Evolutionary conservation across 2,329 filamentous ascomycete species (phyloP).

Genomic region (Ophiostoma fasciatum): DNA sequence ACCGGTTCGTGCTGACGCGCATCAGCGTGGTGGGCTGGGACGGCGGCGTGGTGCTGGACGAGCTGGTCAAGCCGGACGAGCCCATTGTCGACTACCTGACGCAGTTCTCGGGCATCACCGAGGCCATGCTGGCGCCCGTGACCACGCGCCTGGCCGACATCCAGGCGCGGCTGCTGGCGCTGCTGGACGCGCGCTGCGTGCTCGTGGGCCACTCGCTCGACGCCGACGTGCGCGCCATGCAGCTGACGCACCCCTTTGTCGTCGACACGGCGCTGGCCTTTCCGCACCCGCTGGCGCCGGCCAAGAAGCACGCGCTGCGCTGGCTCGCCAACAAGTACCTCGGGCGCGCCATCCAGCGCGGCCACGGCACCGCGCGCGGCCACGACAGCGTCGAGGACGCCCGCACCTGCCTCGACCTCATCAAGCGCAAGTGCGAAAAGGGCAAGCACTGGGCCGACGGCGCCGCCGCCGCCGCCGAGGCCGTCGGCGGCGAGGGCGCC

Average conservation of each 20-base stretch:
- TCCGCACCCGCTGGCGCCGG: slow-evolving; percentile 78
- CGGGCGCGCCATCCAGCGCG: slow-evolving; percentile 74
- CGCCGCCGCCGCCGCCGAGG: slow-evolving; percentile 4
- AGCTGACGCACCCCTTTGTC: slow-evolving; percentile 80
- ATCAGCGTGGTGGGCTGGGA: slow-evolving; percentile 82
- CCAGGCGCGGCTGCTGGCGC: slow-evolving; percentile 56
- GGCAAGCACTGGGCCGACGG: slow-evolving; percentile 68
- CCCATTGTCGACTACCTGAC: slow-evolving; percentile 92
- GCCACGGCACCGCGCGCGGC: slow-evolving; percentile 47
- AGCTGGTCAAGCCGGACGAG: slow-evolving; percentile 78
- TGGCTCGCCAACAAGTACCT: slow-evolving; percentile 81
- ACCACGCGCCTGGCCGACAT: slow-evolving; percentile 76
- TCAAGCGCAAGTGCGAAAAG: slow-evolving; percentile 92
- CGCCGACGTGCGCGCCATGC: slow-evolving; percentile 70
- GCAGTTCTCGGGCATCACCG: slow-evolving; percentile 80
- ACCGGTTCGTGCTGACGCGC: slow-evolving; percentile 70
- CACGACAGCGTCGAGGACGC: slow-evolving; percentile 93
- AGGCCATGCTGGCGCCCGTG: slow-evolving; percentile 65
- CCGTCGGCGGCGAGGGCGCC: slow-evolving; percentile 44
- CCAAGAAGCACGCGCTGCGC: slow-evolving; percentile 80
- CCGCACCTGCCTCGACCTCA: slow-evolving; percentile 75
- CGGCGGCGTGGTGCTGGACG: slow-evolving; percentile 67
- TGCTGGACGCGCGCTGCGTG: slow-evolving; percentile 59
- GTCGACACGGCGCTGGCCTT: slow-evolving; percentile 84
- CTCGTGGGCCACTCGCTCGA: slow-evolving; percentile 71